Percentiles rank a stretch among this genome's conserved stretches.
phyloP scores from a whole-genome alignment of 805 yeast species.

The Huiozyma sinensis region DNA sequence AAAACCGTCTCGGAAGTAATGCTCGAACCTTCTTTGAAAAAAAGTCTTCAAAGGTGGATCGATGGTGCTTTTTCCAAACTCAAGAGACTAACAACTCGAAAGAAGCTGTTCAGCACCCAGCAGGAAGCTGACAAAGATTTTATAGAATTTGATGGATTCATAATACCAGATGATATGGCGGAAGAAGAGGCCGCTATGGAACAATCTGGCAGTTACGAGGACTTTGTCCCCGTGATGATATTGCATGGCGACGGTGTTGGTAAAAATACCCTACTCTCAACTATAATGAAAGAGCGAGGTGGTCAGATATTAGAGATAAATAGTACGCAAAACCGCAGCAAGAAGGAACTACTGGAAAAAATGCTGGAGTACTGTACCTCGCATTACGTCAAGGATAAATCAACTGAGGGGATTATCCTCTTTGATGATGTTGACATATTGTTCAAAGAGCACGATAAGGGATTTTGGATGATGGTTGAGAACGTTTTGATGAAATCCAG shows the following conservation, averaged over 20 bases:
- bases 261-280: constrained; percentile 63
- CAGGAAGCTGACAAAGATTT: constrained; percentile 9
- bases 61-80: constrained; percentile 25
- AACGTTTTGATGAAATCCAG: constrained; percentile 50
- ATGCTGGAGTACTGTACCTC: constrained; percentile 78
- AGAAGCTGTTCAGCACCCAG: constrained; percentile 19
- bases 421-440: constrained; percentile 81
- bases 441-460: constrained; percentile 62
- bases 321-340: constrained; percentile 60
- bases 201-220: constrained; percentile 10
- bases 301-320: constrained; percentile 79
- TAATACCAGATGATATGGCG: constrained; percentile 24
- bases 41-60: constrained; percentile 24
- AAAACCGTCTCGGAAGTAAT: constrained; percentile 22
- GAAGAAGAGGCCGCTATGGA: constrained; percentile 1
- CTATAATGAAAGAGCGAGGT: constrained; percentile 47
- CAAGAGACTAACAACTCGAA: constrained; percentile 28
- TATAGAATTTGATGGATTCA: constrained; percentile 27
- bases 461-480: constrained; percentile 67
- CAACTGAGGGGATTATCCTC: constrained; percentile 53
- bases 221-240: constrained; percentile 52
- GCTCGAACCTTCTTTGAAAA: constrained; percentile 14
- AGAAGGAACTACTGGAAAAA: constrained; percentile 53
- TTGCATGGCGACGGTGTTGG: constrained; percentile 69
- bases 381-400: constrained; percentile 51